These are phyloP conservation scores for Cordyceps javanica DNA, from an alignment of 2,329 filamentous ascomycete genomes.

Conservation along the genomic window DNA sequence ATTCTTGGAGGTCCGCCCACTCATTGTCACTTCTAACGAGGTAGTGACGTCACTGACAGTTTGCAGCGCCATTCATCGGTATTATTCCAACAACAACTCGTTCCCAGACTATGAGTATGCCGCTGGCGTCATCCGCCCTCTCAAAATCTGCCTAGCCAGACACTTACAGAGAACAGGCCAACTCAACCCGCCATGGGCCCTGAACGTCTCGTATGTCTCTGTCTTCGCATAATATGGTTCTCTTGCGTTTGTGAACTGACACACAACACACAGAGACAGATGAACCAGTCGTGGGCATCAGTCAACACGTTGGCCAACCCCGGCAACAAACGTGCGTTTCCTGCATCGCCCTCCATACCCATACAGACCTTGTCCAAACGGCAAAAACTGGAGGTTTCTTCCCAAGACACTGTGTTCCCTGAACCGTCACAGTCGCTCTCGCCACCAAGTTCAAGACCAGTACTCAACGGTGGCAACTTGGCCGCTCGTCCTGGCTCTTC, in stretches of 20 bases:
- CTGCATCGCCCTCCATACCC: slow-evolving; percentile 1
- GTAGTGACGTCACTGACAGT: not conserved
- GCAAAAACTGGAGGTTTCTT: slow-evolving; percentile 14
- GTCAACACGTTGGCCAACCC: slow-evolving; percentile 17
- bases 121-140: slow-evolving; percentile 10
- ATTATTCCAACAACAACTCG: slow-evolving; percentile 30
- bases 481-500: not conserved
- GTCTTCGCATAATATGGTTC: not conserved
- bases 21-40: not conserved
- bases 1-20: not conserved
- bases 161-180: slow-evolving; percentile 17
- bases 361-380: slow-evolving; percentile 20
- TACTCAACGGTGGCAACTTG: not conserved
- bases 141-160: not conserved
- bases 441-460: not conserved
- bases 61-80: slow-evolving; percentile 27
- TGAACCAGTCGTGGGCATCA: slow-evolving; percentile 19
- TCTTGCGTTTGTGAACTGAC: not conserved
- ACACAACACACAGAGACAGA: slow-evolving; percentile 15
- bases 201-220: not conserved
- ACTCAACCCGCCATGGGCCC: slow-evolving; percentile 5
- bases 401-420: not conserved
- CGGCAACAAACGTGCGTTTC: slow-evolving; percentile 1
- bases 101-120: slow-evolving; percentile 38
- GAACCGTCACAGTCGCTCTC: not conserved